phyloP scores from a whole-genome alignment of 2,329 filamentous ascomycete species.

The Diplodia seriata region DNA sequence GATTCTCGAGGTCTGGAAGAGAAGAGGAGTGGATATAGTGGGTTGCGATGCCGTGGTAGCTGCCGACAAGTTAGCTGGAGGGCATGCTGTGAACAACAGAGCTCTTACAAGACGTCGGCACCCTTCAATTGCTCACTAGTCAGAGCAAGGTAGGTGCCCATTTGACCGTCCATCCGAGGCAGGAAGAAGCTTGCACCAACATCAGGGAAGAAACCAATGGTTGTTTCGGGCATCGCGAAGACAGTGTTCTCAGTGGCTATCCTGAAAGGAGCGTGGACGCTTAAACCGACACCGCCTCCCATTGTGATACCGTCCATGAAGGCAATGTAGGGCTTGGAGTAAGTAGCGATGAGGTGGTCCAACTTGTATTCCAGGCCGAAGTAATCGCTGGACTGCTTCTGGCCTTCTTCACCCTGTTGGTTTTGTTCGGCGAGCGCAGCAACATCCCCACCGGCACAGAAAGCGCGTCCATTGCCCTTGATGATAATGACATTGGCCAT shows the following conservation, averaged over 20 bases:
- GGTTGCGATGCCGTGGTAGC: conserved; percentile 87
- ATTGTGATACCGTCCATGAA: conserved; percentile 99
- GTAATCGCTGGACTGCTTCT: conserved; percentile 79
- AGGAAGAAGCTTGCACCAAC: conserved; percentile 97
- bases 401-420: conserved; percentile 69
- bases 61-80: conserved; percentile 23
- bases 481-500: conserved; percentile 92
- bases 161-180: conserved; percentile 81
- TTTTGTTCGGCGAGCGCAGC: conserved; percentile 78
- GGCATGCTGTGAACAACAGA: not conserved
- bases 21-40: conserved; percentile 95
- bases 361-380: conserved; percentile 96
- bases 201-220: conserved; percentile 98
- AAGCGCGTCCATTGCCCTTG: conserved; percentile 85
- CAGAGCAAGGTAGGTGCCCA: conserved; percentile 91
- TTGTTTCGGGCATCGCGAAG: conserved; percentile 99
- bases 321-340: conserved; percentile 88
- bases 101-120: conserved; percentile 71
- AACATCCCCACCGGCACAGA: conserved; percentile 95
- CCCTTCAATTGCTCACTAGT: conserved; percentile 86
- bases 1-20: conserved; percentile 79
- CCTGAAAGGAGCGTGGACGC: conserved; percentile 91
- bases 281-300: conserved; percentile 95
- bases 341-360: conserved; percentile 93
- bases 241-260: conserved; percentile 95